Conservation (phyloP, 257 asterid species). For the Leptodermis oblonga region DNA sequence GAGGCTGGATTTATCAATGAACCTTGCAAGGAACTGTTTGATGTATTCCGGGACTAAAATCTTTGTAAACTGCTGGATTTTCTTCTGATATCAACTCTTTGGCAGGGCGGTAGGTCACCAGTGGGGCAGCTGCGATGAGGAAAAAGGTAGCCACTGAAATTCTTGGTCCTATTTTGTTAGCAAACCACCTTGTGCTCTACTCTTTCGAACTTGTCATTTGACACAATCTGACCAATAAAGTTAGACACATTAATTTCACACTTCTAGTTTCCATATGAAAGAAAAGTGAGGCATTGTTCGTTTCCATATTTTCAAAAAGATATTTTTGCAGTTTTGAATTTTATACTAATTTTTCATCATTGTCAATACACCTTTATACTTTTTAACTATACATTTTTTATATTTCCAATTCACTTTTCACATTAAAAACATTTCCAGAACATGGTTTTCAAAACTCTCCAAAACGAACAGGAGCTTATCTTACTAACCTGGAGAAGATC, state of each 20-base stretch:
- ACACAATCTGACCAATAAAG: constrained; percentile 35
- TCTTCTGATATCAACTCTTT: constrained; percentile 48
- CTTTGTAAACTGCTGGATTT: constrained; percentile 32
- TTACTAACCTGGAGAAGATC: constrained; percentile 61
- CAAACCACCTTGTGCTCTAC: constrained; percentile 50
- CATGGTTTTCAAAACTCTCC: no score
- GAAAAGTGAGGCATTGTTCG: no score
- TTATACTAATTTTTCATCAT: no score
- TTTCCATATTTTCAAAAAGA: no score
- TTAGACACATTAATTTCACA: not conserved
- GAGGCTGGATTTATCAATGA: constrained; percentile 46
- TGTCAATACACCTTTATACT: no score
- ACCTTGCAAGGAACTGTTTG: constrained; percentile 29
- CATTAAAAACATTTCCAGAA: no score
- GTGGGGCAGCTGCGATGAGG: constrained; percentile 25
- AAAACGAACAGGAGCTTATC: not conserved
- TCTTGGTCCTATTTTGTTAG: constrained; percentile 58
- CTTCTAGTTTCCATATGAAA: not conserved
- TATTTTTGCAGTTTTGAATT: no score
- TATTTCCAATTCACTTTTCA: no score
- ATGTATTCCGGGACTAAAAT: constrained; percentile 43
- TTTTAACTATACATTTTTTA: no score
- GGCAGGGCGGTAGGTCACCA: constrained; percentile 45
- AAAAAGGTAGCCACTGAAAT: constrained; percentile 64
- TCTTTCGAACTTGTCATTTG: constrained; percentile 55